Evolutionary conservation across 2,329 filamentous ascomycete genomes (phyloP).

Genomic region (Aspergillus pseudoterreus): DNA sequence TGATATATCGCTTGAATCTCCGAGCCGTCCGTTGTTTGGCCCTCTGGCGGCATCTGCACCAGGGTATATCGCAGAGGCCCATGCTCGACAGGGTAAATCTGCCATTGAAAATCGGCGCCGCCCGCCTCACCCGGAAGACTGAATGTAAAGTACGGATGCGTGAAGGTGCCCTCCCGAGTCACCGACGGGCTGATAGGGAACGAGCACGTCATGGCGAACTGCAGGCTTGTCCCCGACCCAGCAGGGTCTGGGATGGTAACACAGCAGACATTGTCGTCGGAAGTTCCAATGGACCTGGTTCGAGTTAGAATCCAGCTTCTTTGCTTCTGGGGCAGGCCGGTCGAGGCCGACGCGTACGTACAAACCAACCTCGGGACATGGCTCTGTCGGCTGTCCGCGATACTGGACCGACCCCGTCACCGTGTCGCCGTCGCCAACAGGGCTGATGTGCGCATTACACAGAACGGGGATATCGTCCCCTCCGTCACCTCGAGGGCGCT

Average conservation of each 20-base stretch:
- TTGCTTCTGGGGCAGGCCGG: background rate
- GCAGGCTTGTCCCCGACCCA: too few species aligned
- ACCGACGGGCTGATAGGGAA: background rate
- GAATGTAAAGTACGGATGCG: background rate
- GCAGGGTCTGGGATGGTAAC: background rate
- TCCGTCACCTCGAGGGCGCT: conserved; percentile 3
- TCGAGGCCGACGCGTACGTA: background rate
- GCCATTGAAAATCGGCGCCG: background rate
- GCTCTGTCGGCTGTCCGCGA: background rate
- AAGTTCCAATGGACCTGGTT: background rate
- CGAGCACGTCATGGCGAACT: background rate
- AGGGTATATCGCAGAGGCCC: conserved; percentile 7
- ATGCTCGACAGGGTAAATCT: conserved; percentile 3
- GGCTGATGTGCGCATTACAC: background rate
- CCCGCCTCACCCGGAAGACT: background rate
- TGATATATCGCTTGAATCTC: conserved; percentile 2
- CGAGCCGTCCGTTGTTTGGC: background rate
- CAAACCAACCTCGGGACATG: background rate
- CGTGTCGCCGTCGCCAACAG: background rate
- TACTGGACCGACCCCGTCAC: background rate
- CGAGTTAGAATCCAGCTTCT: too few species aligned
- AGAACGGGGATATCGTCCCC: background rate
- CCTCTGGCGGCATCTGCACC: background rate
- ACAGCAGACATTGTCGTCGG: background rate
- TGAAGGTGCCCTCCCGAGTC: background rate